Base-by-base conservation (phyloP, 306 rosid species). In the Ammopiptanthus mongolicus region DNA sequence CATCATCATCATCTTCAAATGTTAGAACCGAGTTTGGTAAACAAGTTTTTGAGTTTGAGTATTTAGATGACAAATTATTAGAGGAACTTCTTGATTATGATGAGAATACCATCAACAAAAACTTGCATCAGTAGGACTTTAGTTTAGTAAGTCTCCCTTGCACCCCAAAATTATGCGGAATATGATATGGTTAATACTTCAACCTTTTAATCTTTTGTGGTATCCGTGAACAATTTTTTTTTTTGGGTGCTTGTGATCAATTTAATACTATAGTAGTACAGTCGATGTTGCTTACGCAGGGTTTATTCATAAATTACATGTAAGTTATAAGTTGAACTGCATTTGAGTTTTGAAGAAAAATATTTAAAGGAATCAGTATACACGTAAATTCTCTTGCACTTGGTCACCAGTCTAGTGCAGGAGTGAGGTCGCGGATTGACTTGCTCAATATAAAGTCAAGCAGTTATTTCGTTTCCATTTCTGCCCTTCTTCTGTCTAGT, bases 81-180 rank as follows among this genome's bases (percentile, higher is more conserved):
- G 93, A 92, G 39, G 96, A 90, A 36, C 96, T 90, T 75, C 87
- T 90, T 14, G 90, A 88, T 44, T 80, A 48, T 63, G 83, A 83
- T 25, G 21, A 68, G 9, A 56, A 65, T 28, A 25, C 14, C 15
- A 58, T 23, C 51, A 76, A 50, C 51, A 50, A 39, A 12, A 39
- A 66, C 2, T 67, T 11, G 42, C 12, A 46, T 25, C 11, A 73
- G 34, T 59, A 73, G 36, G 69, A 59, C 48, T 59, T 56, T 2
- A 47, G 18, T 47, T 5, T 47, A 47, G 17, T 5, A 6, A 44
- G 21, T 14, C 55, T 41, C 11, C 14, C 34, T 42, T 63, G 51
- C 5, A 63, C 8, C 11, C 9, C 6, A 48, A 48, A 28, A 58
- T 4, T 28, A 25, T 57, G 8, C n/a, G 28, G 28, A 25, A 25